Conservation (phyloP, 169 alveolate species). For the Plasmodium knowlesi region DNA sequence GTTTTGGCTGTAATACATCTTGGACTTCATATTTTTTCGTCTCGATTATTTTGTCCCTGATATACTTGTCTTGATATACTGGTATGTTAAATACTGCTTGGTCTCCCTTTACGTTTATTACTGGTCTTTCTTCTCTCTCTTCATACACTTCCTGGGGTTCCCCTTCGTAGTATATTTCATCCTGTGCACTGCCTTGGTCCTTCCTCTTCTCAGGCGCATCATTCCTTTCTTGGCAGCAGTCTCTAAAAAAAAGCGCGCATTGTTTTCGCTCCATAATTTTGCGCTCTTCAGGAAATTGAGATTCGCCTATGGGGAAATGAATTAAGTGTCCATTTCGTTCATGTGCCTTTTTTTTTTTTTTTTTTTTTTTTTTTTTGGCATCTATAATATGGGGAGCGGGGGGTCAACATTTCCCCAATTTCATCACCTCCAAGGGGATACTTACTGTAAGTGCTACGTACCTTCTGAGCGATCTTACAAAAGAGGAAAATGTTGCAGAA, state of each 20-base stretch:
- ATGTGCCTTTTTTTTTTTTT: no score
- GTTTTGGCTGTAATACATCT: conserved; percentile 86
- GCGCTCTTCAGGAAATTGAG: neutral
- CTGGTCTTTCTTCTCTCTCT: conserved; percentile 78
- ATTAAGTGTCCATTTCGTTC: neutral
- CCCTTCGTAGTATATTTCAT: conserved; percentile 2
- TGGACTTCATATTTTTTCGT: conserved; percentile 85
- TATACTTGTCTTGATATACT: conserved; percentile 87
- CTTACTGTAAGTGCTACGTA: neutral
- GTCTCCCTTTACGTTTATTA: conserved; percentile 86
- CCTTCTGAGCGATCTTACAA: neutral
- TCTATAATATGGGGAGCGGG: neutral
- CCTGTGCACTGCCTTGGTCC: neutral
- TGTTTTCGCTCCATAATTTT: conserved; percentile 32
- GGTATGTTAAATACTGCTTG: conserved; percentile 89
- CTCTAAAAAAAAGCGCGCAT: conserved; percentile 31
- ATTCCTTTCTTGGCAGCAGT: conserved; percentile 39
- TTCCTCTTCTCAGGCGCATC: neutral
- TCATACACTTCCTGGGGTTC: conserved; percentile 38
- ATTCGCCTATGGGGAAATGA: neutral
- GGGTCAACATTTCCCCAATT: neutral
- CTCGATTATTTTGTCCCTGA: conserved; percentile 87
- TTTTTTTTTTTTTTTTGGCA: no score
- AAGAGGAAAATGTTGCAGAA: neutral
- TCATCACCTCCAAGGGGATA: neutral